Conservation (phyloP, 306 rosid species). For the Ziziphus jujuba region DNA sequence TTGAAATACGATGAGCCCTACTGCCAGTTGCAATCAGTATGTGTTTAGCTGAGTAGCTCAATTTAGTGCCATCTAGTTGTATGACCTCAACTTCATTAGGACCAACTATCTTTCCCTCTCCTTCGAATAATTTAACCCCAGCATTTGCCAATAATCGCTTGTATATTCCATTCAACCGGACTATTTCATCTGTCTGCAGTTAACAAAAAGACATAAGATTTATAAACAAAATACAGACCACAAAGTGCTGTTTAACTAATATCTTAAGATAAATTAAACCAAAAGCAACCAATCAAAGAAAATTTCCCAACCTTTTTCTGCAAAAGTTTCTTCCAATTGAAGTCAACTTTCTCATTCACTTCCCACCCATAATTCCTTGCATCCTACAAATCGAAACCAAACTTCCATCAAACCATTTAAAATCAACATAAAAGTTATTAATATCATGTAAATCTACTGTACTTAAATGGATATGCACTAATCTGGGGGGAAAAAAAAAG, state of each 20-base stretch:
- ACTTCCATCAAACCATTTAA: constrained; percentile 6
- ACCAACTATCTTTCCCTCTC: constrained; percentile 86
- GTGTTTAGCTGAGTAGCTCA: constrained; percentile 88
- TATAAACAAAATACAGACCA: neutral
- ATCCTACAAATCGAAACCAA: constrained; percentile 54
- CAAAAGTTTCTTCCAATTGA: constrained; percentile 92
- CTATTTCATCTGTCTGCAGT: constrained; percentile 86
- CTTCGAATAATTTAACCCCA: constrained; percentile 87
- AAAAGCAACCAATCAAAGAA: neutral
- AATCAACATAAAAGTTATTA: neutral
- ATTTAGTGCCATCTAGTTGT: constrained; percentile 93
- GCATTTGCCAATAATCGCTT: constrained; percentile 82
- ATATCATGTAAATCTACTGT: neutral
- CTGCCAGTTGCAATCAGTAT: constrained; percentile 91
- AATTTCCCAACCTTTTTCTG: constrained; percentile 72
- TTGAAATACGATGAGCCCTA: constrained; percentile 70
- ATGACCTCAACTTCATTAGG: constrained; percentile 96
- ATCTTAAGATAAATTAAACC: too few relatives aligned
- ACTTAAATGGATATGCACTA: neutral
- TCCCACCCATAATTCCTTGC: constrained; percentile 93
- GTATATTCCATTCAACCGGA: constrained; percentile 87
- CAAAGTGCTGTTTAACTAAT: too few relatives aligned
- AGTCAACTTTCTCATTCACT: constrained; percentile 76
- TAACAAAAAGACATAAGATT: constrained; percentile 12
- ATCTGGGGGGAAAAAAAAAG: neutral